Base-by-base conservation (phyloP, 2,329 filamentous ascomycete genomes). In the Aureobasidium sp. region DNA sequence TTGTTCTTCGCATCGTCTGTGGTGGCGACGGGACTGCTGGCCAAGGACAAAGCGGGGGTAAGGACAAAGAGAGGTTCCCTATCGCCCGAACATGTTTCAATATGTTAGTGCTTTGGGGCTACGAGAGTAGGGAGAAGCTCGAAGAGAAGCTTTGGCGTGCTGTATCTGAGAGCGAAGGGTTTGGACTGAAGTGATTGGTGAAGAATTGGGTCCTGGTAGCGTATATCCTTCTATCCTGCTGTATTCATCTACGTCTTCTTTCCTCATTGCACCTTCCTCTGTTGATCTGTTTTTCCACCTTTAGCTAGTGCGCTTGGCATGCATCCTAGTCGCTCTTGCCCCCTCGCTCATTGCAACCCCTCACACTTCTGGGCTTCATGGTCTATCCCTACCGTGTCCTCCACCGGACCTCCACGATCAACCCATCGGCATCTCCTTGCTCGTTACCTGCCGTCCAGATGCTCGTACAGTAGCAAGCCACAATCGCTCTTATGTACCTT, bases 1-100 rank as follows among this genome's bases (percentile, higher is more conserved):
- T 96, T 58, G 82, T 86, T 8, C 89, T 97, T 65, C 86, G 87
- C 66, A 78, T 96, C 58, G 82, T 84, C 14, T 92, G 88, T 69
- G 79, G 92, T 0, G 91, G 90, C 0, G 82, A 88, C 41, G 89
- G 62, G 14, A 49, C 45, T 16, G 57, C 57, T 41, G 57, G 57
- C 4, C 57, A 59, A 50, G 57, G 57, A 11, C 42, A 59, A n/a
- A 21, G 44, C 11, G 58, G 55, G 14, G 48, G 32, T 16, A 83
- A 89, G 45, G 89, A 95, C 68, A 79, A 81, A 63, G 81, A 83
- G 41, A 81, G 91, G 64, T 96, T 88, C 71, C 92, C 92, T 1
- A 88, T 90, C 25, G 92, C 92, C 21, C 83, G 91, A 69, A 97
- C 92, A 8, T 97, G 92, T 73, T 97, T 97, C 76, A 96, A 96